phyloP scores from a whole-genome alignment of 106 monocot species.

The Gastrodia elata region DNA sequence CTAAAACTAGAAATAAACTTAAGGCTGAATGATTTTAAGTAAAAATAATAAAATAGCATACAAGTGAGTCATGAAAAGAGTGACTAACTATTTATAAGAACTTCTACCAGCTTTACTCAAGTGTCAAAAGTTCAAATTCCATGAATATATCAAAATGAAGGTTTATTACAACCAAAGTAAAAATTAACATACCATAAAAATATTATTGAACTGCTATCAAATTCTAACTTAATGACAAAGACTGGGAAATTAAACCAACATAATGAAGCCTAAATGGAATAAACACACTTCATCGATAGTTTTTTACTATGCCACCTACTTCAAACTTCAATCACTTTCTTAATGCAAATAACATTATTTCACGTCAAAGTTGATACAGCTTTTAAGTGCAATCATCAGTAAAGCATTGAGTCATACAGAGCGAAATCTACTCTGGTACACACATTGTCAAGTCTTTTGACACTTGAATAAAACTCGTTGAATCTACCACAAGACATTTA shows the following conservation, averaged over 20 bases:
- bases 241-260: not conserved
- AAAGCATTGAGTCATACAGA: too few relatives aligned
- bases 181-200: not conserved
- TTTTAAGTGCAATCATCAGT: too few relatives aligned
- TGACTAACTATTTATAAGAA: not conserved
- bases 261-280: not conserved
- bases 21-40: not conserved
- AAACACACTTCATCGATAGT: too few relatives aligned
- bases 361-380: too few relatives aligned
- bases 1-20: not conserved
- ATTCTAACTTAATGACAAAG: not conserved
- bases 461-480: too few relatives aligned
- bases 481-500: too few relatives aligned
- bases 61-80: not conserved
- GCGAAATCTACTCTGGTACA: too few relatives aligned
- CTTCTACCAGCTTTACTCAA: not conserved
- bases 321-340: too few relatives aligned
- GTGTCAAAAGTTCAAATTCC: not conserved
- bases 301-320: too few relatives aligned
- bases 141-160: not conserved
- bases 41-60: not conserved
- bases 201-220: not conserved
- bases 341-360: too few relatives aligned
- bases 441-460: too few relatives aligned
- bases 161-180: not conserved